These are phyloP conservation scores for Cyclotella choctawhatcheeana DNA, from an alignment of 108 stramenopile genomes.

Conservation along the genomic window DNA sequence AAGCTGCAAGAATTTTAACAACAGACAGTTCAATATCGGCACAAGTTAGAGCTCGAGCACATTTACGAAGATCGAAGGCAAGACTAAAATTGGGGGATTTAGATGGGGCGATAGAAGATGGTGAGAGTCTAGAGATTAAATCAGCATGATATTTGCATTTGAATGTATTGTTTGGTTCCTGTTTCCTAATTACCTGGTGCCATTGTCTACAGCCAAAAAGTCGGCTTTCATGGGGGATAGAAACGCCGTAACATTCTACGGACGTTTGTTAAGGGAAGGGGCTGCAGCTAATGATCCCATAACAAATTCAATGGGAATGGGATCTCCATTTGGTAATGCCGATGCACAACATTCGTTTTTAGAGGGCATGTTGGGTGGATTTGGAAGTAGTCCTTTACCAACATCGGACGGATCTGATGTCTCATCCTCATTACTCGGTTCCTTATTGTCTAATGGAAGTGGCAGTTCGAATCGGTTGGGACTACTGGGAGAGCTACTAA, in stretches of 20 bases:
- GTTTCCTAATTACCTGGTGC: neutral
- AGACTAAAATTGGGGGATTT: constrained; percentile 64
- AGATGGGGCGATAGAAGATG: constrained; percentile 72
- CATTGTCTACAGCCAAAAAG: constrained; percentile 38
- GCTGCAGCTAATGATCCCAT: constrained; percentile 17
- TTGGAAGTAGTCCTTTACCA: constrained; percentile 20
- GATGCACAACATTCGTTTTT: constrained; percentile 27
- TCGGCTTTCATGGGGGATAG: constrained; percentile 87
- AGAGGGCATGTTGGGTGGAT: constrained; percentile 40
- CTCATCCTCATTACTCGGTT: constrained; percentile 54
- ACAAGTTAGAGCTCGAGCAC: constrained; percentile 74
- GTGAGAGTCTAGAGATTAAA: constrained; percentile 8
- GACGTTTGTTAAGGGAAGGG: constrained; percentile 69
- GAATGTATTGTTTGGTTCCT: neutral
- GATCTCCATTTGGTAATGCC: neutral
- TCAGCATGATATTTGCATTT: too few species aligned
- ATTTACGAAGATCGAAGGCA: constrained; percentile 84
- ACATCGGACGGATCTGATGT: constrained; percentile 23
- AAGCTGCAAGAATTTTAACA: constrained; percentile 9
- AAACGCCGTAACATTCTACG: constrained; percentile 83
- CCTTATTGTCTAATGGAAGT: constrained; percentile 25
- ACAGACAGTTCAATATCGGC: constrained; percentile 37
- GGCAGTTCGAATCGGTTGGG: constrained; percentile 28
- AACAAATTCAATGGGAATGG: constrained; percentile 16
- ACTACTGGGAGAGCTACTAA: constrained; percentile 30